Percentiles rank a stretch among this genome's conserved stretches.
Conservation (phyloP, 768 basidiomycete species). For the Naganishia antarctica region DNA sequence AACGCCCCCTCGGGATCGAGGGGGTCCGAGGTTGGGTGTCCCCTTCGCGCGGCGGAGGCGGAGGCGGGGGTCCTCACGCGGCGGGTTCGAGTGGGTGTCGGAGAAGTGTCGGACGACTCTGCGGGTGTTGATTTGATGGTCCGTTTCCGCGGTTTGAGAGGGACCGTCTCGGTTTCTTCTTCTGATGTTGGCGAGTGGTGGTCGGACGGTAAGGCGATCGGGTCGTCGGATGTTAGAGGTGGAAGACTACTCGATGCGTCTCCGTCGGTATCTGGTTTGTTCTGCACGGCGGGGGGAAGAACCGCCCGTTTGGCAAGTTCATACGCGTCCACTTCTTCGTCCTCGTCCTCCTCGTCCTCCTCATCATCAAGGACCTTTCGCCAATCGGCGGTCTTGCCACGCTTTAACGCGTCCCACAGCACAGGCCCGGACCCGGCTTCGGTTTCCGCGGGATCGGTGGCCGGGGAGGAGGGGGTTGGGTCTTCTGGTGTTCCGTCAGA, state of each 20-base stretch:
- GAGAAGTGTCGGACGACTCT: too few relatives aligned
- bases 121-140: neutral
- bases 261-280: neutral
- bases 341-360: neutral
- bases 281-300: neutral
- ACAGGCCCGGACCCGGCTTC: neutral
- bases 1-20: neutral
- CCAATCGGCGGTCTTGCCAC: constrained; percentile 6
- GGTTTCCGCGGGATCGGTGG: neutral
- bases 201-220: neutral
- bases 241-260: constrained; percentile 7
- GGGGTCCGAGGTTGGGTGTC: neutral
- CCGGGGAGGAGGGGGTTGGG: neutral
- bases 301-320: neutral
- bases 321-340: neutral
- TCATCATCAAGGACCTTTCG: neutral
- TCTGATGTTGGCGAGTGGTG: neutral
- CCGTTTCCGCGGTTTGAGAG: neutral
- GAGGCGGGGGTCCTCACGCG: too few relatives aligned
- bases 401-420: neutral
- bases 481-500: neutral
- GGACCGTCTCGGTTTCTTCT: constrained; percentile 1
- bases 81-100: neutral
- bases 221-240: constrained; percentile 2
- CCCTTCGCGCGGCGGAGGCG: neutral